Base-by-base conservation (phyloP, 2,329 filamentous ascomycete species). In the Penicillium sp. region DNA sequence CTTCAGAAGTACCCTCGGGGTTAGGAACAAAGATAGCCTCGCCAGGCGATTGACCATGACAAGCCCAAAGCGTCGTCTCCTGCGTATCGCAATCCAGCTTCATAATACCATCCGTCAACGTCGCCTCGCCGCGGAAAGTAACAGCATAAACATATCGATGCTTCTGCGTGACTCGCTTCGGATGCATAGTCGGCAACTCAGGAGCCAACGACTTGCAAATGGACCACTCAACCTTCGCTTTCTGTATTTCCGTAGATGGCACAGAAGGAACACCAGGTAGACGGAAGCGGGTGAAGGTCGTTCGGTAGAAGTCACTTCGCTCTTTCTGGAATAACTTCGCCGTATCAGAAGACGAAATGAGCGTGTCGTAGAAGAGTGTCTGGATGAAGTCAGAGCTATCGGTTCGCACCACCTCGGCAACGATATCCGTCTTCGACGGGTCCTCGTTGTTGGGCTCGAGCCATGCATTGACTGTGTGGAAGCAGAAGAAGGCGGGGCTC, bases 401-500 rank as follows among this genome's bases (percentile, higher is more conserved):
- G 61, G 86, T 90, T 43, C 80, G 73, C 27, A 83, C 69, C 1
- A 86, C 64, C 53, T 95, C 89, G 46, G 84, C 81, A 27, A 83
- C 73, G 14, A 93, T 75, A 51, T 83, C 75, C 4, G 71, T 69
- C 5, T 59, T 45, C 2, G 71, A 66, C 0, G 61, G 52, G 0
- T 60, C 55, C 2, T 62, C 43, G 22, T n/a, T n/a, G 65, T 45
- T 0, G 68, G 67, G 58, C 54, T 88, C 79, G 60, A 92, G 87
- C 64, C 84, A 93, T 0, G 87, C 80, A 58, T 95, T 95, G 63
- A 89, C 75, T 0, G 80, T 81, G 69, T 95, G 89, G 67, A 95
- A 95, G 68, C 82, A 85, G 73, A 91, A 95, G 39, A 83, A 83
- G 0, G 86, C 79, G 0, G 80, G 77, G 13, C 81, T 85, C 14